Conservation (phyloP, 106 monocot genomes). For the Dioscorea alata region DNA sequence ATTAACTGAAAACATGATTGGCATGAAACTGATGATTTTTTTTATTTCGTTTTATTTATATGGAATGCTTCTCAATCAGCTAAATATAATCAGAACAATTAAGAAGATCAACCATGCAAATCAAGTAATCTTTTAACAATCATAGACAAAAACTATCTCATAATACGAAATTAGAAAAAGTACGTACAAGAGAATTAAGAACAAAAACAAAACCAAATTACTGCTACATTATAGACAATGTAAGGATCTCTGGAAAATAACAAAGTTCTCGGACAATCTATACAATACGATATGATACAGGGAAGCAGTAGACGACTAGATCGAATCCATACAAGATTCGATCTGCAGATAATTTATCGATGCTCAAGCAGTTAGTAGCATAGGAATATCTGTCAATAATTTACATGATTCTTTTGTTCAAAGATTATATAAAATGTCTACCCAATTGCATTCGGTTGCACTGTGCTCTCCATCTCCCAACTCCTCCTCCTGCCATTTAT, state of each 20-base stretch:
- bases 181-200: background rate
- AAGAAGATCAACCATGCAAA: no score
- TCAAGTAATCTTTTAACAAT: no score
- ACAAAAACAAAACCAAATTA: background rate
- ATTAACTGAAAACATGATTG: no score
- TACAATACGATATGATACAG: constrained; percentile 9
- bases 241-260: constrained; percentile 6
- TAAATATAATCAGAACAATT: no score
- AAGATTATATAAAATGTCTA: constrained; percentile 14
- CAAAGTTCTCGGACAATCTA: background rate
- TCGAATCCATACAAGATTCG: background rate
- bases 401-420: constrained; percentile 5
- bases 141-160: no score
- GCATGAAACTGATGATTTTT: no score
- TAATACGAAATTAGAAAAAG: no score
- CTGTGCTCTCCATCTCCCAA: constrained; percentile 62
- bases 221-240: background rate
- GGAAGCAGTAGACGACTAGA: background rate
- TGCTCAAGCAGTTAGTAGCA: background rate
- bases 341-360: background rate
- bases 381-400: background rate
- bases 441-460: constrained; percentile 61
- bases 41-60: no score
- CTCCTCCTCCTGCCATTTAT: constrained; percentile 39
- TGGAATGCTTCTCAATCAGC: no score